Base-by-base conservation (phyloP, 2,329 filamentous ascomycete species). In the Penicillium paneum region DNA sequence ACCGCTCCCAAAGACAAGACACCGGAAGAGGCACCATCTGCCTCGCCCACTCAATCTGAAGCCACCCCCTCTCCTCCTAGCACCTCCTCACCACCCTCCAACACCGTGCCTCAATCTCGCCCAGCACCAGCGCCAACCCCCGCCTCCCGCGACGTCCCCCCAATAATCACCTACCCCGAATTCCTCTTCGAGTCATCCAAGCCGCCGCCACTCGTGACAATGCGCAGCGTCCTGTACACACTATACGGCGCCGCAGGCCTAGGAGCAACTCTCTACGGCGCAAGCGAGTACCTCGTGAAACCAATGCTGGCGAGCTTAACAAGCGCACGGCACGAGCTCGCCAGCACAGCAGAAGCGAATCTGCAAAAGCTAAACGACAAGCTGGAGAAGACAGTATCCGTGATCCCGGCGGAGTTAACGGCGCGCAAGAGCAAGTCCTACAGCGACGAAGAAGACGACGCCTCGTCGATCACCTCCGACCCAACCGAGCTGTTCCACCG, bases 111-210 rank as follows among this genome's bases (percentile, higher is more conserved):
- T 44, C 59, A 59, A 54, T 41, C 62, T 3, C 51, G 49, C 34
- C 56, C 19, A 12, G 59, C 59, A 42, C 55, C 54, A 49, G 52
- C 55, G 26, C 26, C 50, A 45, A 48, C 59, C 32, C 31, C 62
- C 12, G 46, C 64, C 8, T 57, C 68, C 50, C 74, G 74, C 64
- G 78, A 81, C 35, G 69, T 80, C 24, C 80, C 83, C 17, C 84
- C 84, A 5, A 85, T 87, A 54, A 84, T 87, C 58, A 86, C 84
- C 42, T 87, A 87, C 64, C 84, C 84, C 4, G 84, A 87, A 67
- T 87, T 86, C 63, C 78, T 87, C 38, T 74, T 83, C 41, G 78
- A 84, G 57, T 75, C 82, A 10, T 74, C 78, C 58, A 83, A 83
- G 59, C 82, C 81, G 10, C 81, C 83, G 13, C 83, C 84, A 0